phyloP scores from a whole-genome alignment of 228 moss, liverwort and hornwort species.

The Sphagnum magellanicum region DNA sequence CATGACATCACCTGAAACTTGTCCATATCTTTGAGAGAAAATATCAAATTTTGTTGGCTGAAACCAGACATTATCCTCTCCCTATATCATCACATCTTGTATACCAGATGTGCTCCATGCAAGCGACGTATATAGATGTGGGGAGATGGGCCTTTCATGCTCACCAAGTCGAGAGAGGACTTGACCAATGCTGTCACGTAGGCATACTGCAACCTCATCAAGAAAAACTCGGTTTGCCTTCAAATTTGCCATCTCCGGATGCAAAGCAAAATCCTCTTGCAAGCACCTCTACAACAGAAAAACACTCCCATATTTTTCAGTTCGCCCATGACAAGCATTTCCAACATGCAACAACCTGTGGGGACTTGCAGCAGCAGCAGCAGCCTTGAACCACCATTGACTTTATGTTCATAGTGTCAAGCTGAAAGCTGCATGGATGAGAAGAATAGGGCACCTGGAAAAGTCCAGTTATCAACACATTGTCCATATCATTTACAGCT shows the following conservation, averaged over 20 bases:
- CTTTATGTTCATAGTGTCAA: too few relatives aligned
- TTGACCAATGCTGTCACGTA: slow-evolving; percentile 61
- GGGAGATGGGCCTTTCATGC: neutral
- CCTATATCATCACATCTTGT: too few relatives aligned
- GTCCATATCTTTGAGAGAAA: too few relatives aligned
- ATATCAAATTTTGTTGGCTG: too few relatives aligned
- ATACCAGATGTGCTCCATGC: too few relatives aligned
- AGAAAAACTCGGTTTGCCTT: slow-evolving; percentile 66
- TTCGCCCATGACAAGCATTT: neutral
- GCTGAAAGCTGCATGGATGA: neutral
- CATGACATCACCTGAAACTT: neutral
- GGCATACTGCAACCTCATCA: slow-evolving; percentile 58
- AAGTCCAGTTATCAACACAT: slow-evolving; percentile 55
- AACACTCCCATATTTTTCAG: neutral
- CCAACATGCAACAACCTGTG: too few relatives aligned
- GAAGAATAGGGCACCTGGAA: slow-evolving; percentile 52
- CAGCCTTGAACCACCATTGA: too few relatives aligned
- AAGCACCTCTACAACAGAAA: slow-evolving; percentile 66
- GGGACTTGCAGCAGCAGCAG: too few relatives aligned
- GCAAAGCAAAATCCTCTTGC: slow-evolving; percentile 83
- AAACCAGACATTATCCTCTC: too few relatives aligned
- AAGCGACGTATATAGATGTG: neutral
- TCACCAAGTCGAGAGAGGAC: slow-evolving; percentile 78
- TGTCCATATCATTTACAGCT: slow-evolving; percentile 72
- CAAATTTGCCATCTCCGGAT: slow-evolving; percentile 68